Evolutionary conservation across 139 green algal species (phyloP), one percentile per base, ranked within the genome.

Genomic region (Chlorella sp.): DNA sequence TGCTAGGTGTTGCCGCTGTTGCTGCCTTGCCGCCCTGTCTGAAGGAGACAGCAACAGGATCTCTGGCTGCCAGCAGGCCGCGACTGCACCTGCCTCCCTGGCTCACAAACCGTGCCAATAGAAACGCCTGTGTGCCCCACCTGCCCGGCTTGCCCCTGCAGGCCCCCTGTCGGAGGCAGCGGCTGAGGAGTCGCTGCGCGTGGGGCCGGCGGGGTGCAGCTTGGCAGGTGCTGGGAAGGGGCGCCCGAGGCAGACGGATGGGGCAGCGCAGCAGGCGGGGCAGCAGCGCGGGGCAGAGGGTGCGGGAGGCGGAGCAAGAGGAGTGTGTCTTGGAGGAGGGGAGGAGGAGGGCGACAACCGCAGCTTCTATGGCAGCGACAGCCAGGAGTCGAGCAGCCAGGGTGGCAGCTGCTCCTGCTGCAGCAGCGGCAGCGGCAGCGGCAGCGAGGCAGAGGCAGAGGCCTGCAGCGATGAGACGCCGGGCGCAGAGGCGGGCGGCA

Each of bases 301-400:
- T 9, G 48, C 48, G 48, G 48, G 7, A 78, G 71, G 14, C 32
- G 36, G 11, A 0, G 75, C 75, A 53, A 39, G 14, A 78, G 71
- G 32, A 81, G 75, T 9, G 11, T 7, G 64, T 30, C 21, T 5
- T 2, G 34, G 48, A 19, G 88, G 57, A 30, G 78, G 87, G 28
- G 87, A 77, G 28, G 76, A 75, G 0, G 39, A 66, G 32, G 77
- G 78, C 42, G 69, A 86, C 76, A 81, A 81, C 36, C 75, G 75
- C 75, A 53, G 34, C 36, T 81, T 81, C 19, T 81, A 81, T 30
- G 75, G 36, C 75, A 81, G 75, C 14, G 75, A 81, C 34, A 81
- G 75, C 75, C 75, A 81, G 28, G 71, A 78, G 75, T 81, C 75
- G 15, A 81, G 75, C 75, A 81, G 75, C 75, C n/a, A 53, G 75